Percentiles rank a stretch among this genome's conserved stretches.
Conservation (phyloP, 352 stramenopile genomes). For the Pythium pyrilobum region DNA sequence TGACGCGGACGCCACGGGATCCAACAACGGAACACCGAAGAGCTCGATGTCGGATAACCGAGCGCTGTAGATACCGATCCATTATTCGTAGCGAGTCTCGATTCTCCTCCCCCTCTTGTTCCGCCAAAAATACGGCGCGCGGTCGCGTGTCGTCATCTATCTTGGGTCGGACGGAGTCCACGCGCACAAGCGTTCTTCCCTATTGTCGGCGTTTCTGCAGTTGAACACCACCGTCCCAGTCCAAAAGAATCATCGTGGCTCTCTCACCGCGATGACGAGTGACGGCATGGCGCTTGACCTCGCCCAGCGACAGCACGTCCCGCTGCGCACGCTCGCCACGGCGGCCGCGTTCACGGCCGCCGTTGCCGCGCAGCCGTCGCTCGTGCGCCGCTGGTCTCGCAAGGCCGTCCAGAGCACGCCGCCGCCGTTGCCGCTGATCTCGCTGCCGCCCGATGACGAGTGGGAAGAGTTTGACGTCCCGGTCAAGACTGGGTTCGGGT, state of each 20-base stretch:
- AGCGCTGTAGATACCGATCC: no score
- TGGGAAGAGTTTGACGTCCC: slow-evolving; percentile 63
- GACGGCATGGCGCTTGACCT: not conserved
- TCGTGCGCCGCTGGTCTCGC: slow-evolving; percentile 43
- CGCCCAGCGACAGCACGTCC: not conserved
- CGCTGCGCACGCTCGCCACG: slow-evolving; percentile 5
- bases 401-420: slow-evolving; percentile 34
- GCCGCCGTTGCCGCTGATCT: slow-evolving; percentile 59
- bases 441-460: slow-evolving; percentile 54
- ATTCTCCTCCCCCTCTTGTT: not conserved
- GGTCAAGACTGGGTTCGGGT: slow-evolving; percentile 52
- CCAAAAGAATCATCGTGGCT: not conserved
- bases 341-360: slow-evolving; percentile 8
- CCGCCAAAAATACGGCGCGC: not conserved
- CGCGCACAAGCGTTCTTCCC: no score
- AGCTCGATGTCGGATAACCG: no score
- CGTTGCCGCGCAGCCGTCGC: slow-evolving; percentile 4
- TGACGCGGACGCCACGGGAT: no score
- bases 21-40: no score
- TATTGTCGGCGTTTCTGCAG: no score
- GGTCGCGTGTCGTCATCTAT: no score
- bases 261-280: slow-evolving; percentile 1
- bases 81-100: no score
- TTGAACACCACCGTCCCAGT: no score
- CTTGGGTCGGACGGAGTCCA: no score